Evolutionary conservation across 2,329 filamentous ascomycete species (phyloP).

Genomic region (Fusarium humuli): DNA sequence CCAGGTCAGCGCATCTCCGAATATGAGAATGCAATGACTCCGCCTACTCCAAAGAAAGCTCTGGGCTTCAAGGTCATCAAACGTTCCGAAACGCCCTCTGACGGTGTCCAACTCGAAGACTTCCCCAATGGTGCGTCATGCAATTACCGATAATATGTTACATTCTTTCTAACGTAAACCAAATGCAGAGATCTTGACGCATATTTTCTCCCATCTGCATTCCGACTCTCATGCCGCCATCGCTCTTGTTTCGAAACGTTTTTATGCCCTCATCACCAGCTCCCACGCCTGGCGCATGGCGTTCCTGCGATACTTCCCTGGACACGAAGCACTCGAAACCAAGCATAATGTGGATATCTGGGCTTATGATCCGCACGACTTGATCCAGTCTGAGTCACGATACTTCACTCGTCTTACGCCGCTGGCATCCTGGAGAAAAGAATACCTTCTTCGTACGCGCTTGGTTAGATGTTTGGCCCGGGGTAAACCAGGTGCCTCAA

Average conservation of each 20-base stretch:
- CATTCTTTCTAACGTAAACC: slow-evolving; percentile 27
- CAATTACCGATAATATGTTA: neutral
- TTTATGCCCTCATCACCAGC: slow-evolving; percentile 87
- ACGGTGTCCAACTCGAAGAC: slow-evolving; percentile 60
- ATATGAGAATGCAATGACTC: slow-evolving; percentile 70
- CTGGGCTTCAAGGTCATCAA: slow-evolving; percentile 68
- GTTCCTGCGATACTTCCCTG: slow-evolving; percentile 91
- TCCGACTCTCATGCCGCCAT: slow-evolving; percentile 85
- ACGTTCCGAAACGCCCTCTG: slow-evolving; percentile 54
- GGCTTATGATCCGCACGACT: slow-evolving; percentile 62
- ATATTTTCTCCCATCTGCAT: slow-evolving; percentile 89
- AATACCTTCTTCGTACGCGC: slow-evolving; percentile 90
- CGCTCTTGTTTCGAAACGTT: slow-evolving; percentile 86
- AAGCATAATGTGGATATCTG: slow-evolving; percentile 54
- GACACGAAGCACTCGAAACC: slow-evolving; percentile 62
- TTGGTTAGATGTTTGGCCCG: slow-evolving; percentile 83
- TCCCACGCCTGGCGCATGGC: slow-evolving; percentile 95
- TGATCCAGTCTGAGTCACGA: slow-evolving; percentile 77
- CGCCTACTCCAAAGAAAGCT: slow-evolving; percentile 59
- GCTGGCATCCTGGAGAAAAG: slow-evolving; percentile 93
- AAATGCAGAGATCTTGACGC: slow-evolving; percentile 84
- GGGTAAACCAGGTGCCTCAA: slow-evolving; percentile 78
- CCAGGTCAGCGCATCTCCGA: slow-evolving; percentile 68
- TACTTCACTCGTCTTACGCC: slow-evolving; percentile 85
- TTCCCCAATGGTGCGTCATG: slow-evolving; percentile 82